These are phyloP conservation scores for Sordariomycetes sp. DNA, from an alignment of 2,329 filamentous ascomycete genomes.

Conservation along the genomic window DNA sequence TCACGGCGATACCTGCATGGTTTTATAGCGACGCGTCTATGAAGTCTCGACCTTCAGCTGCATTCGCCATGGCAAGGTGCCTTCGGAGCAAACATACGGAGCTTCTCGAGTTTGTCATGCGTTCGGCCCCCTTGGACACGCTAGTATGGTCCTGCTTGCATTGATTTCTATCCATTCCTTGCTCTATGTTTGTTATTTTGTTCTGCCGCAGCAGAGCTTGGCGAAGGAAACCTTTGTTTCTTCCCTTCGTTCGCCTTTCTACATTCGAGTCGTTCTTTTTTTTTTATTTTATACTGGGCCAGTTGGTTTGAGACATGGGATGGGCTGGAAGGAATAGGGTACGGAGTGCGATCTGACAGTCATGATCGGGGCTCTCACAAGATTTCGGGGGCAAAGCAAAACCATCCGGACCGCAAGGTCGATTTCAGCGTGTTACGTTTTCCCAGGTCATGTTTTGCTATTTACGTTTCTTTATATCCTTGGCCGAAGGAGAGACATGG, in stretches of 20 bases:
- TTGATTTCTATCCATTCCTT: background rate
- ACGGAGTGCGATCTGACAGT: background rate
- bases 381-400: slow-evolving; percentile 1
- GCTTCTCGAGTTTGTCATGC: background rate
- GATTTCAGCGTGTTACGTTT: background rate
- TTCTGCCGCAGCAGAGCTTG: background rate
- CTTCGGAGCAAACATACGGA: background rate
- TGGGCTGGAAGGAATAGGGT: background rate
- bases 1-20: slow-evolving; percentile 10
- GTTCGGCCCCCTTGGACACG: background rate
- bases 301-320: background rate
- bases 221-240: background rate
- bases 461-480: background rate
- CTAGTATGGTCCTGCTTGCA: background rate
- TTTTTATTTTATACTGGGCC: background rate
- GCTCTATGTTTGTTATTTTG: background rate
- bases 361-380: slow-evolving; percentile 2
- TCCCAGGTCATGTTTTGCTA: background rate
- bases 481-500: background rate
- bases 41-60: background rate
- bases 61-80: background rate
- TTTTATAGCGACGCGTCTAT: background rate
- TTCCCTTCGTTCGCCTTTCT: background rate
- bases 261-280: background rate
- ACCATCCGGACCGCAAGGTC: slow-evolving; percentile 5